phyloP scores from a whole-genome alignment of 2,329 filamentous ascomycete species.

The Penicillium sp. region DNA sequence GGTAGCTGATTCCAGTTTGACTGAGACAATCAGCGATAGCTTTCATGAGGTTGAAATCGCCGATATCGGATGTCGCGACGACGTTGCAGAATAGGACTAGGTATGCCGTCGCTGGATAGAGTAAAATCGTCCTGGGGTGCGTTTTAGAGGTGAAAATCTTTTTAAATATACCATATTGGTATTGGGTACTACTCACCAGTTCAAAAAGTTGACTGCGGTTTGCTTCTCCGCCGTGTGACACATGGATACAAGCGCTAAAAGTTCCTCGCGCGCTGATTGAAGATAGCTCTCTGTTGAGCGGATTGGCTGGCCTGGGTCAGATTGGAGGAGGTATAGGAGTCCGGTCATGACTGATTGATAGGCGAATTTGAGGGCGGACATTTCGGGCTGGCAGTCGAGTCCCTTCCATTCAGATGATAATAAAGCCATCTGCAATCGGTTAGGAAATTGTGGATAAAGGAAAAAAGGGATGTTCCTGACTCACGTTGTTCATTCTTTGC shows the following conservation, averaged over 20 bases:
- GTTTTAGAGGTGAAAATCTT: neutral
- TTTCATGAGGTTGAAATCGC: slow-evolving; percentile 22
- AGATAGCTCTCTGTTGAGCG: slow-evolving; percentile 14
- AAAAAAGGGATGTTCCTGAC: neutral
- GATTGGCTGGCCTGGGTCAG: neutral
- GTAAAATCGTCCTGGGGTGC: slow-evolving; percentile 20
- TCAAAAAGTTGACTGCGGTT: slow-evolving; percentile 17
- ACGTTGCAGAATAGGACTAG: slow-evolving; percentile 28
- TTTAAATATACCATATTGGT: neutral
- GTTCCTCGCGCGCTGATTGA: slow-evolving; percentile 21
- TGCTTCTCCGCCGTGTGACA: slow-evolving; percentile 19
- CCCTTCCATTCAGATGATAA: slow-evolving; percentile 20
- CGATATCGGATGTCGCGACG: slow-evolving; percentile 18
- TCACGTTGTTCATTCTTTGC: slow-evolving; percentile 14
- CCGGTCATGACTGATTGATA: slow-evolving; percentile 24
- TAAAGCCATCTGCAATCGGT: slow-evolving; percentile 10
- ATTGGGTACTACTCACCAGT: slow-evolving; percentile 17
- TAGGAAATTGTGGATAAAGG: neutral
- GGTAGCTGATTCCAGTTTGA: slow-evolving; percentile 17
- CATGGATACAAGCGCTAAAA: slow-evolving; percentile 20
- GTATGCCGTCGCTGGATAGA: slow-evolving; percentile 25
- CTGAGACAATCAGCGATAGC: slow-evolving; percentile 16
- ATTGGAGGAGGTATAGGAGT: slow-evolving; percentile 20
- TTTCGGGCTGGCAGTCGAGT: slow-evolving; percentile 19
- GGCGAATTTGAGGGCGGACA: slow-evolving; percentile 22